phyloP scores from a whole-genome alignment of 1,284 basidiomycete genomes.

The Mycena sp. region DNA sequence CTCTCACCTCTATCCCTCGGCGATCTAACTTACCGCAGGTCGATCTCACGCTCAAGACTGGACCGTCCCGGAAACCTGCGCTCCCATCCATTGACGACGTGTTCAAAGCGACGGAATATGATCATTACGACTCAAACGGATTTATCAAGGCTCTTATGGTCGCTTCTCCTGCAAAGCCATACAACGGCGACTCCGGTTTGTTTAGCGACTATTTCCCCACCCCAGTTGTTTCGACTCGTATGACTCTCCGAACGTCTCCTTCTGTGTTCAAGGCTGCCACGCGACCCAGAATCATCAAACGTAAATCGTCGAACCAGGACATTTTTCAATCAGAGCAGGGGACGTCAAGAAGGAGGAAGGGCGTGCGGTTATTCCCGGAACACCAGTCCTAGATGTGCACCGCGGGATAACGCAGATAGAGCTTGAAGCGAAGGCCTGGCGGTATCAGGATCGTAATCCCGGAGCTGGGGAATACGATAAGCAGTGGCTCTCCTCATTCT shows the following conservation, averaged over 20 bases:
- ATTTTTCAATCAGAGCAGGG: background rate
- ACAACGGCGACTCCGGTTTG: background rate
- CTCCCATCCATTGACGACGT: background rate
- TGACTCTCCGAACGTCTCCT: background rate
- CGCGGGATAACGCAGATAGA: conserved; percentile 62
- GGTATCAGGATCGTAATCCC: conserved; percentile 60
- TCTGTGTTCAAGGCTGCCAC: background rate
- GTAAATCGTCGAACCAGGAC: conserved; percentile 20
- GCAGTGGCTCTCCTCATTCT: conserved; percentile 69
- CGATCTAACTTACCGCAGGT: too few relatives aligned
- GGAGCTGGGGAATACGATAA: conserved; percentile 63
- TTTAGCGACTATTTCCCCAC: background rate
- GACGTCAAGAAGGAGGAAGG: conserved; percentile 23
- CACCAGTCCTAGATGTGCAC: conserved; percentile 67
- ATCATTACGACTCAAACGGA: background rate
- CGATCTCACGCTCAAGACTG: too few relatives aligned
- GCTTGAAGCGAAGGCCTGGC: conserved; percentile 61
- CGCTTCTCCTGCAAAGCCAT: background rate
- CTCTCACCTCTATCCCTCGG: conserved; percentile 40
- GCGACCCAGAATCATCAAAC: conserved; percentile 12
- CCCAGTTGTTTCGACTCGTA: background rate
- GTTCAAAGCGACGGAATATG: conserved; percentile 1
- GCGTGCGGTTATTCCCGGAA: conserved; percentile 45
- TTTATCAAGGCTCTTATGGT: background rate
- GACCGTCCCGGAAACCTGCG: too few relatives aligned